Conservation (phyloP, 2,329 filamentous ascomycete species). For the Zasmidium cellare region DNA sequence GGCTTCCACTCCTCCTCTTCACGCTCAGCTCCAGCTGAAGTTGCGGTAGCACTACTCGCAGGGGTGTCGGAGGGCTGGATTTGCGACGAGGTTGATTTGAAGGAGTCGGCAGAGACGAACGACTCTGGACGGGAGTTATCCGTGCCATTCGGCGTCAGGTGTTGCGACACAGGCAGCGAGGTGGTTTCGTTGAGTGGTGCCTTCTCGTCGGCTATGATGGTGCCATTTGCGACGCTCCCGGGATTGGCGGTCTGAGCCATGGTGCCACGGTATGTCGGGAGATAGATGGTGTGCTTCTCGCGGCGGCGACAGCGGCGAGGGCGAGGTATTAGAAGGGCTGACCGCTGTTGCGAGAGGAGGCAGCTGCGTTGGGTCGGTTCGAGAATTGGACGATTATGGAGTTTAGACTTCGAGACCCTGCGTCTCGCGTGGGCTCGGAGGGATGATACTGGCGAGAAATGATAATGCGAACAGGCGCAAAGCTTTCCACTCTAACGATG, state of each 20-base stretch:
- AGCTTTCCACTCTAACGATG: neutral
- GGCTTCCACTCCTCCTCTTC: constrained; percentile 28
- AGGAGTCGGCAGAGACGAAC: constrained; percentile 26
- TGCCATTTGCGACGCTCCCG: neutral
- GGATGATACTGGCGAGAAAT: neutral
- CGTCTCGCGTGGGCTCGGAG: neutral
- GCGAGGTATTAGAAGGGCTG: neutral
- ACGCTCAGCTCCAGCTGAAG: constrained; percentile 19
- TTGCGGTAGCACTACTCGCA: constrained; percentile 24
- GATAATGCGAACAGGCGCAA: neutral
- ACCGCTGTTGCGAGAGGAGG: neutral
- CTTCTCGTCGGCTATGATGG: neutral
- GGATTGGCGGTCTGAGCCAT: neutral
- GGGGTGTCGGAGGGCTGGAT: constrained; percentile 22
- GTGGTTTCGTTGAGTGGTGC: neutral
- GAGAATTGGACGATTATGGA: neutral
- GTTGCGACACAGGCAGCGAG: neutral
- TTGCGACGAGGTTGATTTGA: constrained; percentile 28
- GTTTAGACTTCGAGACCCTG: neutral
- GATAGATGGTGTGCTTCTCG: neutral
- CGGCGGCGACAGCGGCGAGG: neutral
- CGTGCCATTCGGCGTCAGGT: constrained; percentile 4
- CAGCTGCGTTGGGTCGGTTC: neutral
- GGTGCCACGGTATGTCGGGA: neutral
- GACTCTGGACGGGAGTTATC: constrained; percentile 26